Percentiles rank a stretch among this genome's conserved stretches.
phyloP scores from a whole-genome alignment of 2,329 filamentous ascomycete genomes.

The Aspergillus pseudoterreus region DNA sequence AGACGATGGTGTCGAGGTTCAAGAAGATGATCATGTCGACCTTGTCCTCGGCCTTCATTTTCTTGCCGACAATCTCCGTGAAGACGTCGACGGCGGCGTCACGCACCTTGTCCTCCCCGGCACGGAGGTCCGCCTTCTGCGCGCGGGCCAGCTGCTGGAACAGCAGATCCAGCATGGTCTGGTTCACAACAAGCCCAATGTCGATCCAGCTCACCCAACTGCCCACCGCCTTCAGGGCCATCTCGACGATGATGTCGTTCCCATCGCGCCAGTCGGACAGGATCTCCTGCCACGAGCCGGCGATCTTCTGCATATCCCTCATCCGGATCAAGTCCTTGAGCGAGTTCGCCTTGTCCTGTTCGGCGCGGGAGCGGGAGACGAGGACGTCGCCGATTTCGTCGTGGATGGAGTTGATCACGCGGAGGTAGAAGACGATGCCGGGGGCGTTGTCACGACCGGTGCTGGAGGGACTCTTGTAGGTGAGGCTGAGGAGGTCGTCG shows the following conservation, averaged over 20 bases:
- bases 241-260: slow-evolving; percentile 72
- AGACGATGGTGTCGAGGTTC: slow-evolving; percentile 79
- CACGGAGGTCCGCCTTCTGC: slow-evolving; percentile 55
- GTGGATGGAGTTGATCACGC: slow-evolving; percentile 83
- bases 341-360: slow-evolving; percentile 80
- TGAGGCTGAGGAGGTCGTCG: slow-evolving; percentile 80
- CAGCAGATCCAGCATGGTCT: slow-evolving; percentile 77
- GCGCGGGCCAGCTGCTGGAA: slow-evolving; percentile 82
- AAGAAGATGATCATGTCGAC: slow-evolving; percentile 89
- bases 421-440: slow-evolving; percentile 82
- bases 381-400: slow-evolving; percentile 96
- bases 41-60: slow-evolving; percentile 94
- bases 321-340: slow-evolving; percentile 87
- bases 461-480: slow-evolving; percentile 57
- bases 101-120: slow-evolving; percentile 77
- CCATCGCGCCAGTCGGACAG: slow-evolving; percentile 70
- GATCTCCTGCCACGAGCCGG: slow-evolving; percentile 86
- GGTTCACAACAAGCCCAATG: slow-evolving; percentile 87
- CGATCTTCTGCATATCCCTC: slow-evolving; percentile 84
- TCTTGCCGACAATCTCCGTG: slow-evolving; percentile 94
- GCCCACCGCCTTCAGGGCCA: slow-evolving; percentile 85
- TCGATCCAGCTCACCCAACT: slow-evolving; percentile 99
- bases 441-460: slow-evolving; percentile 63
- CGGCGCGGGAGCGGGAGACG: slow-evolving; percentile 70
- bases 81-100: slow-evolving; percentile 92